These are phyloP conservation scores for Ulota crispa DNA, from an alignment of 225 moss, liverwort and hornwort species.

Conservation along the genomic window DNA sequence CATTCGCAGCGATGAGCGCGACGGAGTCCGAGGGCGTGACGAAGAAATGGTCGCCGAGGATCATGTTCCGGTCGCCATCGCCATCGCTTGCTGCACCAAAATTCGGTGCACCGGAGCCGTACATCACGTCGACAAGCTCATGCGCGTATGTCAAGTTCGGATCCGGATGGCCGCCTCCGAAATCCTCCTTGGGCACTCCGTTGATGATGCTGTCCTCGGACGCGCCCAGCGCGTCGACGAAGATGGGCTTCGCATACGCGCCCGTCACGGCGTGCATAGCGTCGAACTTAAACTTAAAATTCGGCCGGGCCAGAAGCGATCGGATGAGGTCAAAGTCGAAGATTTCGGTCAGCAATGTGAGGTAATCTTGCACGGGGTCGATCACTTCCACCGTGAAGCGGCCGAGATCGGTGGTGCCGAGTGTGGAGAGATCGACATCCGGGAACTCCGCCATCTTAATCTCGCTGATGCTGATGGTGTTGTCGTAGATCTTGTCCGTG, in stretches of 20 bases:
- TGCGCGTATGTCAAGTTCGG: constrained; percentile 91
- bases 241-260: constrained; percentile 86
- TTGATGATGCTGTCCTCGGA: constrained; percentile 72
- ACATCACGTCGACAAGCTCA: constrained; percentile 86
- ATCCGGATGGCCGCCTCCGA: constrained; percentile 96
- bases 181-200: constrained; percentile 78
- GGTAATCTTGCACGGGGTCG: constrained; percentile 85
- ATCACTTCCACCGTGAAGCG: constrained; percentile 83
- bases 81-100: constrained; percentile 97
- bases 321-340: constrained; percentile 82
- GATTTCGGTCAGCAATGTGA: constrained; percentile 57
- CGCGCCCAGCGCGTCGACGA: constrained; percentile 80
- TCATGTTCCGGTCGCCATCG: constrained; percentile 96
- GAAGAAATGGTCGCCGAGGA: constrained; percentile 92
- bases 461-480: constrained; percentile 67
- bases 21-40: constrained; percentile 96
- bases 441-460: constrained; percentile 79
- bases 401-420: constrained; percentile 60
- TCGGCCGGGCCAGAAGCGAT: constrained; percentile 55
- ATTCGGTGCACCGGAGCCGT: constrained; percentile 59
- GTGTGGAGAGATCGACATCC: constrained; percentile 61
- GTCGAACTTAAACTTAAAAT: constrained; percentile 93
- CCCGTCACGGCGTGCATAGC: constrained; percentile 98
- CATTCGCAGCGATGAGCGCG: constrained; percentile 91
- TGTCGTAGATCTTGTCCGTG: constrained; percentile 88